Percentiles rank a stretch among this genome's conserved stretches.
Evolutionary conservation across 768 basidiomycete species (phyloP).

Genomic region (Cystobasidiopsis lactophilus): DNA sequence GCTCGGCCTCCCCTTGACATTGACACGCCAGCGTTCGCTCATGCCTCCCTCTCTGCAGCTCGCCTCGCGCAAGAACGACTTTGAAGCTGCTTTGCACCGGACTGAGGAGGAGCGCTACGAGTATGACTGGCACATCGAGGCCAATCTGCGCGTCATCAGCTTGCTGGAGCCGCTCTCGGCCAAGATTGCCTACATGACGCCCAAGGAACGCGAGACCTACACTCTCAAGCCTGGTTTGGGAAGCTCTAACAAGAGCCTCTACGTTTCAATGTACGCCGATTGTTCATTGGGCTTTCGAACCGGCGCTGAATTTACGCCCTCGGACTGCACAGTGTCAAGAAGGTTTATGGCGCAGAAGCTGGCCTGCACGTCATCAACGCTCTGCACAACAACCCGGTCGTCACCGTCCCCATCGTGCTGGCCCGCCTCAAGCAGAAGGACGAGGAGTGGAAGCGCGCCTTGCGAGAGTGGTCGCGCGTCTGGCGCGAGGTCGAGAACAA

Average conservation of each 20-base stretch:
- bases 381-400: conserved; percentile 71
- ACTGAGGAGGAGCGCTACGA: conserved; percentile 97
- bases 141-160: conserved; percentile 68
- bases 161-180: conserved; percentile 66
- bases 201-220: conserved; percentile 61
- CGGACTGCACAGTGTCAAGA: conserved; percentile 38
- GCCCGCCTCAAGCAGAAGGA: conserved; percentile 74
- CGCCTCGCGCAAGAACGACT: conserved; percentile 86
- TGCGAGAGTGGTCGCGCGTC: conserved; percentile 85
- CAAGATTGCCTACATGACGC: conserved; percentile 68
- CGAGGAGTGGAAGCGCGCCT: conserved; percentile 86
- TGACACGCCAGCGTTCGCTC: background rate
- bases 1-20: background rate
- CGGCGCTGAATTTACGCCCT: background rate
- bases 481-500: conserved; percentile 93
- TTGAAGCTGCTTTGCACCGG: conserved; percentile 86
- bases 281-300: background rate
- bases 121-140: conserved; percentile 86
- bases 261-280: conserved; percentile 42
- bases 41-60: conserved; percentile 20
- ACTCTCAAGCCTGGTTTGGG: conserved; percentile 70
- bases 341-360: conserved; percentile 67
- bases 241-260: conserved; percentile 64
- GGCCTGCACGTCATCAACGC: conserved; percentile 57
- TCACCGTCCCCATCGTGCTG: conserved; percentile 78